phyloP scores from a whole-genome alignment of 768 basidiomycete species.

The Lactifluus pinguis region DNA sequence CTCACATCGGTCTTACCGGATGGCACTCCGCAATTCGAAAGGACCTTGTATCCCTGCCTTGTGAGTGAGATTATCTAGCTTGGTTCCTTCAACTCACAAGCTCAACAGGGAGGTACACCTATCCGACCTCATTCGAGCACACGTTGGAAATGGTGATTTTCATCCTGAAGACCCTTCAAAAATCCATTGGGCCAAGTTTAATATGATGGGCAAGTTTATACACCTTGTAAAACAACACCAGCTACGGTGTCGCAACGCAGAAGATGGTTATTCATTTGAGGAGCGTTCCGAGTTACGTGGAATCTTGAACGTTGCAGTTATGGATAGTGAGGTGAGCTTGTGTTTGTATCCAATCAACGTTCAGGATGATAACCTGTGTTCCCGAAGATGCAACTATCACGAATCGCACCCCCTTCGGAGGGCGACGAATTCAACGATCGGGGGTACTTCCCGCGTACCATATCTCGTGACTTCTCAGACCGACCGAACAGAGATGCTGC shows the following conservation, averaged over 20 bases:
- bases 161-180: slow-evolving; percentile 53
- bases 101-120: slow-evolving; percentile 74
- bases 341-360: not conserved
- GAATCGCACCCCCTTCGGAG: slow-evolving; percentile 46
- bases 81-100: slow-evolving; percentile 11
- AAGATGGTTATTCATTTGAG: slow-evolving; percentile 49
- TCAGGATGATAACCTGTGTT: not conserved
- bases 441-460: slow-evolving; percentile 16
- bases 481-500: slow-evolving; percentile 22
- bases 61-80: slow-evolving; percentile 29
- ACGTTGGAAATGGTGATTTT: slow-evolving; percentile 76
- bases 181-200: slow-evolving; percentile 96
- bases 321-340: slow-evolving; percentile 56
- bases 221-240: slow-evolving; percentile 72
- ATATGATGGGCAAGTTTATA: slow-evolving; percentile 84
- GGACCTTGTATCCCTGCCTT: slow-evolving; percentile 82
- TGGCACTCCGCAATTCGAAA: slow-evolving; percentile 78
- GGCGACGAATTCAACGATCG: slow-evolving; percentile 30
- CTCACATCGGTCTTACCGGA: slow-evolving; percentile 83
- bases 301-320: slow-evolving; percentile 50
- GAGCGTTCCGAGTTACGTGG: slow-evolving; percentile 46
- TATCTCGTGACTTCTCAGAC: slow-evolving; percentile 21
- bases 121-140: slow-evolving; percentile 78
- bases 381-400: slow-evolving; percentile 54
- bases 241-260: slow-evolving; percentile 49